phyloP scores from a whole-genome alignment of 148 eudicot species.

The Linanthus parryae region DNA sequence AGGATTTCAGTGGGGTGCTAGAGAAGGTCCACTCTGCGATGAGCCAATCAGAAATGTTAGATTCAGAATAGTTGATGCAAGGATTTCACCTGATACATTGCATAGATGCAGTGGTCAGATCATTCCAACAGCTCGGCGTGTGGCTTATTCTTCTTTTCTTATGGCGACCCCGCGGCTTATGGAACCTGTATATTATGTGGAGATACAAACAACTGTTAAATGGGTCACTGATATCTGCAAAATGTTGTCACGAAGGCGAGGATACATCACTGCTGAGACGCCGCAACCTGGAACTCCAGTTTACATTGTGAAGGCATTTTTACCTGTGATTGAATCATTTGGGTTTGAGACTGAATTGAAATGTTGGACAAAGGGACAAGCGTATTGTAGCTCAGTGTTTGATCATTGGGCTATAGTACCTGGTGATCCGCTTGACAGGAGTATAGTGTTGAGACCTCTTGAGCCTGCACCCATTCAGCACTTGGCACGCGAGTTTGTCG shows the following conservation, averaged over 20 bases:
- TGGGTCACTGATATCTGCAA: conserved; percentile 92
- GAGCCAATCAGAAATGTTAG: conserved; percentile 98
- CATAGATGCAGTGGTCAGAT: conserved; percentile 97
- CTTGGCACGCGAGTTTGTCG: conserved; percentile 94
- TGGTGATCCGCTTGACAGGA: conserved; percentile 90
- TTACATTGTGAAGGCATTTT: conserved; percentile 87
- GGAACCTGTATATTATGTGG: conserved; percentile 96
- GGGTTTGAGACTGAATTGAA: conserved; percentile 96
- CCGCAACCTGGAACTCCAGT: conserved; percentile 98
- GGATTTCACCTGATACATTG: conserved; percentile 88
- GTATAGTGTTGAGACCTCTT: conserved; percentile 78
- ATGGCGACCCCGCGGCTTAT: conserved; percentile 98
- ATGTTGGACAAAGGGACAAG: conserved; percentile 95
- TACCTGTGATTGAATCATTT: conserved; percentile 90
- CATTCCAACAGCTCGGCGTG: conserved; percentile 98
- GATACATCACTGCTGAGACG: conserved; percentile 87
- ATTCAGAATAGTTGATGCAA: conserved; percentile 96
- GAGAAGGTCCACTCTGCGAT: conserved; percentile 98
- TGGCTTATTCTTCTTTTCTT: conserved; percentile 93
- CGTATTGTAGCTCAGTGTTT: conserved; percentile 73
- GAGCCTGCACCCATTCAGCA: conserved; percentile 93
- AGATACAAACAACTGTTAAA: conserved; percentile 95
- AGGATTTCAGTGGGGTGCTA: conserved; percentile 99
- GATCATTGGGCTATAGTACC: conserved; percentile 98
- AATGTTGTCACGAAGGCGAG: conserved; percentile 85